Evolutionary conservation across 495 filamentous ascomycete species (phyloP), one percentile per base, ranked within the genome.

Genomic region (Ramalina intermedia): DNA sequence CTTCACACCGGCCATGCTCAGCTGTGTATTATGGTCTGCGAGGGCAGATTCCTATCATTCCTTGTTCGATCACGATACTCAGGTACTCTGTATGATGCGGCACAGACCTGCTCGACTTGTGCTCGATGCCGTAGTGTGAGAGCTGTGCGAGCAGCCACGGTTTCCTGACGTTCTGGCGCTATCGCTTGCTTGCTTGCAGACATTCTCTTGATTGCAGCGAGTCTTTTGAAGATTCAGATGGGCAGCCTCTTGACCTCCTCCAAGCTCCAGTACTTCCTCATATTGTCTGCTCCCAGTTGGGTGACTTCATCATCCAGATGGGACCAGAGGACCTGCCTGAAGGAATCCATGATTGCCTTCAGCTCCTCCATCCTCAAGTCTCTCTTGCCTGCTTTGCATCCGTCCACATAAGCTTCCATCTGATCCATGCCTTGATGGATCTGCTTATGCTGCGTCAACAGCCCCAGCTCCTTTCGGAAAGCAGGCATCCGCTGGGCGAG

Each of bases 351-450:
- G 56, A 84, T 68, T 44, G 61, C 65, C 65, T 80, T 82, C 64
- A 94, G 53, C 60, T 81, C 77, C 16, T 59, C 62, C 58, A 88
- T 65, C 46, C 81, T 73, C 56, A 94, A 57, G 51, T 88, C 85
- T 51, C 62, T 62, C 66, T 85, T 79, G 14, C 85, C 79, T 21
- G 59, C 66, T 37, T 67, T 69, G 58, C 84, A 89, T 41, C 64
- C 66, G 39, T 70, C 59, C 24, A 94, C 61, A 63, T 93, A 94
- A 27, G 59, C 70, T 58, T 78, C 72, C 36, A 94, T 69, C 51
- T 71, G 70, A 18, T 87, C 89, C 61, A 94, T 70, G 3, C 87
- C 89, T 1, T 67, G 64, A 62, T 96, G 89, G 40, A 96, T 96
- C 61, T 78, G 64, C 52, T 71, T 70, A 58, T 96, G 89, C 66